Percentiles rank a stretch among this genome's conserved stretches.
Evolutionary conservation across 78 protist species (phyloP).

Genomic region (Dictyostelium purpureum): DNA sequence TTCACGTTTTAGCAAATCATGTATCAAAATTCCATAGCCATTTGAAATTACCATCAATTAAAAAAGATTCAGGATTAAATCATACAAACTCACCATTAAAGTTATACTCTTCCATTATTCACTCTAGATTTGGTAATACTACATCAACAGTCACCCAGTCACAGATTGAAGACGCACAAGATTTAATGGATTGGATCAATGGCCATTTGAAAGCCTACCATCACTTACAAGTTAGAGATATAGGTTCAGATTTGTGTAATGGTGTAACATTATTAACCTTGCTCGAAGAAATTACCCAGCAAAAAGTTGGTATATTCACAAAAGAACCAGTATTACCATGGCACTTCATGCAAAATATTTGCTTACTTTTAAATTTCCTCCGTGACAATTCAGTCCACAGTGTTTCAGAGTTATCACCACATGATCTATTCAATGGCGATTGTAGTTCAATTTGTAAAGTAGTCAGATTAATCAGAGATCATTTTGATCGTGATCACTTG

Average conservation of each 20-base stretch:
- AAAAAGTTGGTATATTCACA: slow-evolving; percentile 34
- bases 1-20: slow-evolving; percentile 60
- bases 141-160: not conserved
- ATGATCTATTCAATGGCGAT: slow-evolving; percentile 67
- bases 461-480: slow-evolving; percentile 32
- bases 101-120: slow-evolving; percentile 40
- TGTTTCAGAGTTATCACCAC: slow-evolving; percentile 7
- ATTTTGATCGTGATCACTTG: slow-evolving; percentile 49
- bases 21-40: not conserved
- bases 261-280: slow-evolving; percentile 26
- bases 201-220: not conserved
- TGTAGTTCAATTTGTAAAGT: slow-evolving; percentile 10
- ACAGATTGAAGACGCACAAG: slow-evolving; percentile 7
- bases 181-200: slow-evolving; percentile 46
- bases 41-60: not conserved
- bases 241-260: slow-evolving; percentile 23
- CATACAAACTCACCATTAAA: slow-evolving; percentile 5
- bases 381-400: slow-evolving; percentile 27
- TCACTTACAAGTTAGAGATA: not conserved
- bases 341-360: slow-evolving; percentile 75
- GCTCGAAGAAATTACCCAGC: slow-evolving; percentile 18
- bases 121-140: slow-evolving; percentile 26
- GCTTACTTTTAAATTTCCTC: slow-evolving; percentile 7
- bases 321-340: slow-evolving; percentile 65
- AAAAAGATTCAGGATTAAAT: not conserved